Evolutionary conservation across 2,329 filamentous ascomycete genomes (phyloP).

Genomic region (Sporothrix variecibatus): DNA sequence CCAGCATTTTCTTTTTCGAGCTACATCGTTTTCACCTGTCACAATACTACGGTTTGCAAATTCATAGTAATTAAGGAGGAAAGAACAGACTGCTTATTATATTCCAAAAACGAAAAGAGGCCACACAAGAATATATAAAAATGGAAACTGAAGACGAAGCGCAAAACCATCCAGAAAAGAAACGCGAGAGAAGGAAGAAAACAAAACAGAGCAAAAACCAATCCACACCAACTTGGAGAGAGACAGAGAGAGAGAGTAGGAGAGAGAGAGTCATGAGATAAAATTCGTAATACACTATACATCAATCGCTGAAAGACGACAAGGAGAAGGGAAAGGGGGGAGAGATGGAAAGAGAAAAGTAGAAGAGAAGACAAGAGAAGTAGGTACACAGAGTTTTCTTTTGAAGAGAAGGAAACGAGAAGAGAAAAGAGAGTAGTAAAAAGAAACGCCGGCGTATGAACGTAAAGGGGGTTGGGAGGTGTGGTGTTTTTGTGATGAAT

Average conservation of each 20-base stretch:
- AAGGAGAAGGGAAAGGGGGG: background rate
- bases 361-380: background rate
- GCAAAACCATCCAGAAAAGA: background rate
- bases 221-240: constrained; percentile 18
- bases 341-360: background rate
- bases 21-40: background rate
- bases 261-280: constrained; percentile 20
- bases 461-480: background rate
- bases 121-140: background rate
- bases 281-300: constrained; percentile 27
- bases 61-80: background rate
- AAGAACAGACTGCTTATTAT: constrained; percentile 4
- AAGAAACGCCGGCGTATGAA: constrained; percentile 17
- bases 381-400: background rate
- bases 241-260: background rate
- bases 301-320: constrained; percentile 20
- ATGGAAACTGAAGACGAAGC: background rate
- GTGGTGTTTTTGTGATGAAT: background rate
- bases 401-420: background rate
- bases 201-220: background rate
- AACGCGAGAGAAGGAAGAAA: background rate
- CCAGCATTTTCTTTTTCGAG: background rate
- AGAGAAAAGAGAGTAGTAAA: background rate
- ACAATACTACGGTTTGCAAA: background rate
- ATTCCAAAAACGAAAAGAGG: constrained; percentile 5